Base-by-base conservation (phyloP, 2,329 filamentous ascomycete species). In the Rhinocladiella mackenziei region DNA sequence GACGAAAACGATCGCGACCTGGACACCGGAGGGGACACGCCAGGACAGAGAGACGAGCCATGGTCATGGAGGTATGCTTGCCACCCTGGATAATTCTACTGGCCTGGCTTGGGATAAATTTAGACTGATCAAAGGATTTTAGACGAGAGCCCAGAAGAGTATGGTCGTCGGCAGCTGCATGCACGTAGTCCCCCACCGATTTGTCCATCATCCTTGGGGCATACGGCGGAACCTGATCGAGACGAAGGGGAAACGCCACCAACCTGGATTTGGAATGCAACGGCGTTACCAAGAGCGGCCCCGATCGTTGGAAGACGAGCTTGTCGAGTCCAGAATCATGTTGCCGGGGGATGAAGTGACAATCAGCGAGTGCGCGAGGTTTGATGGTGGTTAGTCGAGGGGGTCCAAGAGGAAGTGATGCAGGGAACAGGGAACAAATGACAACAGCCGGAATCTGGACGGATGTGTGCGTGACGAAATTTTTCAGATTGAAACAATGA, bases 281-380 rank as follows among this genome's bases (percentile, higher is more conserved):
- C 35, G 31, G 23, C 43, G 17, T 11, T 13, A 23, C 11, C 26
- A 20, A 15, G 38, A 39, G 1, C 39, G 42, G 28, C 43, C 45
- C n/a, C 41, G 36, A 39, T 36, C 44, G n/a, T 29, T 19, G 14
- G 42, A 42, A 18, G n/a, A 23, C 15, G 39, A 36, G 10, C 15
- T 20, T 6, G 26, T 10, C 2, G 29, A 22, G n/a, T 20, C 33
- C 10, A 26, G 36, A 18, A 38, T 42, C 19, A 11, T 48, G 31
- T 33, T 32, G 11, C 40, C 41, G 6, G 41, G 44, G 14, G 48
- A 48, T 34, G 40, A 42, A 33, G 15, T 51, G 19, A 45, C 41
- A 20, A 25, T 48, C 22, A 45, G 48, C 29, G 45, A 39, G 53
- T 56, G 20, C 53, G 53, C 28, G 53, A 56, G 34, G 53, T 56